Evolutionary conservation across 257 asterid species (phyloP).

Genomic region (Anisodus tanguticus): DNA sequence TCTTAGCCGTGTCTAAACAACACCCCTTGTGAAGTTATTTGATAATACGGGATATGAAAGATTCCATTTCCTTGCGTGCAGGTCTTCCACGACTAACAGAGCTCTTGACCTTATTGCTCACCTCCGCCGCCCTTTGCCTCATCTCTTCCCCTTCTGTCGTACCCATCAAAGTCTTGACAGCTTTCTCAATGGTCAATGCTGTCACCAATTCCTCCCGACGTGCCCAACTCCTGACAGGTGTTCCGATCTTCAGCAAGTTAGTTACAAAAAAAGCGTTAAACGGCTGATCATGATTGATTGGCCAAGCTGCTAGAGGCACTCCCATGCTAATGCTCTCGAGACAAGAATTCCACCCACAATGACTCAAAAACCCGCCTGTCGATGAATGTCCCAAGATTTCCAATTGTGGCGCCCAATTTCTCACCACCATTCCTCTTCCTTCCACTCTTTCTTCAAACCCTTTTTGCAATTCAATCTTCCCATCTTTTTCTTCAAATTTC

Average conservation of each 20-base stretch:
- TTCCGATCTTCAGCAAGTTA: background rate
- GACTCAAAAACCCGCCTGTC: background rate
- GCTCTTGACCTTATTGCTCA: background rate
- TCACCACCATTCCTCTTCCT: background rate
- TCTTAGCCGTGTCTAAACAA: too few species aligned
- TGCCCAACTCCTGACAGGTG: background rate
- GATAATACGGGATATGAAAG: background rate
- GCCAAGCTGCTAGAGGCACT: background rate
- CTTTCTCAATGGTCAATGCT: background rate
- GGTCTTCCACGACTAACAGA: background rate
- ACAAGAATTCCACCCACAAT: conserved; percentile 16
- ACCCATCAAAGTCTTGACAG: background rate
- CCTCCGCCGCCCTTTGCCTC: background rate
- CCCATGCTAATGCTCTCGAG: background rate
- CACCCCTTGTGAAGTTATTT: background rate
- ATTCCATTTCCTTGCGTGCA: conserved; percentile 6
- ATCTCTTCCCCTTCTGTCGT: background rate
- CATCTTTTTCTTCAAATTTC: background rate
- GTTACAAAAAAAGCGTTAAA: background rate
- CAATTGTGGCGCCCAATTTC: background rate
- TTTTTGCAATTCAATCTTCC: background rate
- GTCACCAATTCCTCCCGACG: background rate
- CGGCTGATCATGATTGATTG: background rate
- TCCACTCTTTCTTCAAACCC: background rate
- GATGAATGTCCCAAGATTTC: background rate